Conservation (phyloP, 306 rosid species). For the Vigna reflexopilosa region DNA sequence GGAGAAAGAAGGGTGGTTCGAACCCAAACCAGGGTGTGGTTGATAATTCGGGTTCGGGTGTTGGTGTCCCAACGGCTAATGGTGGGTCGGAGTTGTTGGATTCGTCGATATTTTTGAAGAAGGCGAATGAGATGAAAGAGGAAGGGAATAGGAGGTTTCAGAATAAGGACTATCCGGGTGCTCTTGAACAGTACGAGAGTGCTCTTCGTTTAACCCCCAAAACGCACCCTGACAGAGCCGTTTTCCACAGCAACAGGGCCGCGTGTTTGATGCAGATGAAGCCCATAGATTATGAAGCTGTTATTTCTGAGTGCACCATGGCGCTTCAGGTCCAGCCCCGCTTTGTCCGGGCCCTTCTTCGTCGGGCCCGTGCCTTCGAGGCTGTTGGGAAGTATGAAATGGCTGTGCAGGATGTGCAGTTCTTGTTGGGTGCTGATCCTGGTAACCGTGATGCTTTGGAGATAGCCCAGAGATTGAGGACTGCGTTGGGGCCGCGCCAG, state of each 20-base stretch:
- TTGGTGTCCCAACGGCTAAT: conserved; percentile 55
- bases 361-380: conserved; percentile 87
- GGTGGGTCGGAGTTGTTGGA: conserved; percentile 76
- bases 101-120: conserved; percentile 79
- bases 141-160: conserved; percentile 89
- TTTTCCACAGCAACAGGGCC: conserved; percentile 91
- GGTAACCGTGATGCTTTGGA: conserved; percentile 83
- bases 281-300: conserved; percentile 86
- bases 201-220: conserved; percentile 87
- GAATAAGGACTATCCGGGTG: conserved; percentile 85
- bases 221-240: conserved; percentile 77
- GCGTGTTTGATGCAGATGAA: conserved; percentile 98
- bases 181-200: conserved; percentile 88
- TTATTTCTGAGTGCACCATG: conserved; percentile 87
- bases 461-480: conserved; percentile 75
- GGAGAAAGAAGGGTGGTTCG: conserved; percentile 84
- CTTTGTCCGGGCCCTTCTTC: conserved; percentile 80
- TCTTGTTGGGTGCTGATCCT: conserved; percentile 74
- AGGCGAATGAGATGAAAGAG: conserved; percentile 93
- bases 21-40: conserved; percentile 49
- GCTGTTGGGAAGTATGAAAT: conserved; percentile 82
- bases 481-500: conserved; percentile 79
- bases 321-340: conserved; percentile 93
- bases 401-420: conserved; percentile 91
- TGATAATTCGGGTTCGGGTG: conserved; percentile 44